Evolutionary conservation across 768 basidiomycete genomes (phyloP).

Genomic region (Trametes villosa): DNA sequence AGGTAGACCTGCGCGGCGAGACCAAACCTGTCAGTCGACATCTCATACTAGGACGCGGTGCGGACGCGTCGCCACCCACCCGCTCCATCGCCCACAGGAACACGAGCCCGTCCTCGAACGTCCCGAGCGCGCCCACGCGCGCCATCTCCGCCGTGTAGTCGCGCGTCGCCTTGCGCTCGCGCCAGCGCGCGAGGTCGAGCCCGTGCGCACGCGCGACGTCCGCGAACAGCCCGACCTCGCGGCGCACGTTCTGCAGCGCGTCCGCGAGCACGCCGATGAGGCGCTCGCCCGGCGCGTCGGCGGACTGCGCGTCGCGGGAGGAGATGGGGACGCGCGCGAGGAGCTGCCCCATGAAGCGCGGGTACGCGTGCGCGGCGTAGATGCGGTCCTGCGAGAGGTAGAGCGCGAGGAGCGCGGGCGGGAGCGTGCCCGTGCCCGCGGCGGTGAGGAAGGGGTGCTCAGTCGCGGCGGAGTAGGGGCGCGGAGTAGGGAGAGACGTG

Average conservation of each 20-base stretch:
- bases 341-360: conserved; percentile 68
- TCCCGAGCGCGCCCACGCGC: conserved; percentile 48
- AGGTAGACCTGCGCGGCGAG: conserved; percentile 59
- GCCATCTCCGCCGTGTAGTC: conserved; percentile 78
- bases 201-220: conserved; percentile 48
- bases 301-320: conserved; percentile 34
- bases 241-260: conserved; percentile 60
- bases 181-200: conserved; percentile 53
- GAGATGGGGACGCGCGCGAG: conserved; percentile 63
- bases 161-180: conserved; percentile 61
- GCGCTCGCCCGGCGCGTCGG: conserved; percentile 39
- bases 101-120: conserved; percentile 64
- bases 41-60: background rate
- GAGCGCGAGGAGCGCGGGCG: conserved; percentile 50
- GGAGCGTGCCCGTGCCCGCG: conserved; percentile 58
- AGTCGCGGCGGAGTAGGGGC: conserved; percentile 52
- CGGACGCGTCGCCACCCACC: conserved; percentile 39
- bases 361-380: conserved; percentile 77
- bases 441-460: conserved; percentile 61
- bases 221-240: conserved; percentile 65
- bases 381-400: conserved; percentile 77
- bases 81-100: conserved; percentile 84
- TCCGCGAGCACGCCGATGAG: conserved; percentile 52
- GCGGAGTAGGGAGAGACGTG: conserved; percentile 38
- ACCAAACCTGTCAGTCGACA: background rate